Percentiles rank a stretch among this genome's conserved stretches.
phyloP scores from a whole-genome alignment of 176 grass and related monocot species.

The Oryza glumipatula region DNA sequence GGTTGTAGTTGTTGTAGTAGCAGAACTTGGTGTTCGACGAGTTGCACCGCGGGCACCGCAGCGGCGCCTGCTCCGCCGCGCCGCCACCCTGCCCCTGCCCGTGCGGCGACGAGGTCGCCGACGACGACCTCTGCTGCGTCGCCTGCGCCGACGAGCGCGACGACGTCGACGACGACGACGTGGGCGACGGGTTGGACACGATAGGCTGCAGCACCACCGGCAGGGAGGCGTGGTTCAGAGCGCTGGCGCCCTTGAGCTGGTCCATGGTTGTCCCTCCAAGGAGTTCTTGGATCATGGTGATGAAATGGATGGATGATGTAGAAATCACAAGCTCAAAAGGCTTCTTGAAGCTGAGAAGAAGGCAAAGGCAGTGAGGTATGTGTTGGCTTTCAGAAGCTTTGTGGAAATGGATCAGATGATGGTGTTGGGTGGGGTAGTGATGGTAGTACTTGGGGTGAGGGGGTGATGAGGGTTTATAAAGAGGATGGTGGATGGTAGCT shows the following conservation, averaged over 20 bases:
- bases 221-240: slow-evolving; percentile 9
- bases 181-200: slow-evolving; percentile 54
- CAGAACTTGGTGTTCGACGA: slow-evolving; percentile 90
- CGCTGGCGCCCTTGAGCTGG: slow-evolving; percentile 45
- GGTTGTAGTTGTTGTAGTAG: slow-evolving; percentile 91
- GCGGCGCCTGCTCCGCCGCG: slow-evolving; percentile 44
- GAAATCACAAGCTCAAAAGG: slow-evolving; percentile 26
- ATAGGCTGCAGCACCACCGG: slow-evolving; percentile 45
- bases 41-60: slow-evolving; percentile 71
- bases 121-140: slow-evolving; percentile 35
- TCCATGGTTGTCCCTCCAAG: slow-evolving; percentile 59
- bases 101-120: slow-evolving; percentile 48
- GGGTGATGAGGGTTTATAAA: slow-evolving; percentile 52
- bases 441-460: slow-evolving; percentile 23
- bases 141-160: slow-evolving; percentile 44
- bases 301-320: slow-evolving; percentile 20
- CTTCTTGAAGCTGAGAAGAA: slow-evolving; percentile 43
- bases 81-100: background rate
- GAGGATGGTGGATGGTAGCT: slow-evolving; percentile 1
- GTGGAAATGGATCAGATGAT: slow-evolving; percentile 33
- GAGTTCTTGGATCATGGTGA: slow-evolving; percentile 74
- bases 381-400: slow-evolving; percentile 54
- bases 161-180: slow-evolving; percentile 48
- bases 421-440: slow-evolving; percentile 18
- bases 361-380: slow-evolving; percentile 31